Evolutionary conservation across 148 eudicot species (phyloP), one percentile per base, ranked within the genome.

Genomic region (Rhododendron kiyosumense): DNA sequence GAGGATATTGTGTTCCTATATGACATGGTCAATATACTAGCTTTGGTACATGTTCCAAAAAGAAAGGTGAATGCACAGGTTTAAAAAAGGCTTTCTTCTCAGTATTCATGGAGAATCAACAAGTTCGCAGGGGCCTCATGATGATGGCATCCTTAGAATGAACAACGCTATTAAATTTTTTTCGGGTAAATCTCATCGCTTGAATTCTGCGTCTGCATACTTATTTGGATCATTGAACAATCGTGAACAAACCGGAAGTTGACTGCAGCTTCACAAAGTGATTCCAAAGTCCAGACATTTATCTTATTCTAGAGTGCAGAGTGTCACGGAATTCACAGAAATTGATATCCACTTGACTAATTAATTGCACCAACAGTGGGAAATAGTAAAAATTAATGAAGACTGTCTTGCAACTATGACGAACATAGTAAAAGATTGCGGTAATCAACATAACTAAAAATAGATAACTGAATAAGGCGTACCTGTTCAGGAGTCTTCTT

Each of bases 401-500:
- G 12, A 8, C n/a, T 76, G 43, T 38, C 41, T 38, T 76, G 48
- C 0, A 28, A 9, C 41, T 46, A 24, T 41, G n/a, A 28, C 45
- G 28, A 17, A 57, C 30, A 26, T 45, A 69, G 2, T 65, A 71
- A 24, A 69, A 26, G 63, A 57, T 57, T 57, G 63, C 24, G 8
- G 63, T 57, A 57, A 57, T 57, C 63, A 57, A 57, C 69, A 63
- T 63, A 24, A 1, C 67, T 63, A 63, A 69, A 14, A 57, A 34
- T 45, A 36, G 51, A 65, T 5, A 46, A 49, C 2, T 76, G 32
- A 69, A 75, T 75, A 30, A 41, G 74, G 65, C n/a, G 5, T 88
- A 88, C 89, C 89, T 88, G 89, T 85, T 88, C 89, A 63, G 89
- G 87, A 36, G 89, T 88, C 83, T 85, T 88, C 48, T 82, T 85